These are phyloP conservation scores for Blastobotrys niveus DNA, from an alignment of 1,139 yeast genomes.

Conservation along the genomic window DNA sequence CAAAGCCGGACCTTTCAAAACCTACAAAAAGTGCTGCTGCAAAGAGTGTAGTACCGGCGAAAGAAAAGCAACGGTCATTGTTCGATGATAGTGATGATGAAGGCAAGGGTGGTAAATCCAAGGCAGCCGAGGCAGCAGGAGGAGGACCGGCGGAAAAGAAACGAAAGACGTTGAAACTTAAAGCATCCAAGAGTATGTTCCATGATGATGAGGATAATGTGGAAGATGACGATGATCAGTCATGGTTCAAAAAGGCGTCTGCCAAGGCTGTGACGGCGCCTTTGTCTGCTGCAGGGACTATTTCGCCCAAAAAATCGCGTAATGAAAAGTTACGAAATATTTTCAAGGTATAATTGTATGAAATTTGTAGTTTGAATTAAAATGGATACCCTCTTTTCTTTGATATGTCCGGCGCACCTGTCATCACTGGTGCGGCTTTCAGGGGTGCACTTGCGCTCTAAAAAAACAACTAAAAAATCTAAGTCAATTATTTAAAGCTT, in stretches of 20 bases:
- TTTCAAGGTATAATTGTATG: conserved; percentile 7
- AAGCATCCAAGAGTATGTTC: conserved; percentile 15
- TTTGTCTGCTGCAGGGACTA: conserved; percentile 12
- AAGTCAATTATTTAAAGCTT: conserved; percentile 20
- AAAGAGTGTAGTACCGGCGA: too few relatives aligned
- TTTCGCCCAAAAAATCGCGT: conserved; percentile 21
- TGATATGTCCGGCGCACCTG: too few relatives aligned
- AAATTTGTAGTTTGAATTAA: neutral
- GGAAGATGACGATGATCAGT: conserved; percentile 21
- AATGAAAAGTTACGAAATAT: conserved; percentile 3
- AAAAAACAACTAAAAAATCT: neutral
- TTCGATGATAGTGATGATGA: conserved; percentile 21
- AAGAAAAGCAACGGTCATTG: conserved; percentile 20
- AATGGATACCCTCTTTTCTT: too few relatives aligned
- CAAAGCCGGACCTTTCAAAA: neutral
- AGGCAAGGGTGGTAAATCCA: conserved; percentile 4
- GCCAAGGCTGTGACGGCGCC: neutral
- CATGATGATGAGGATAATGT: too few relatives aligned
- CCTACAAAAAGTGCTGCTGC: neutral
- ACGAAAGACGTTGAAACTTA: conserved; percentile 13
- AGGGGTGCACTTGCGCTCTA: too few relatives aligned
- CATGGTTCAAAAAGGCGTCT: conserved; percentile 22
- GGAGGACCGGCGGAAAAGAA: conserved; percentile 1
- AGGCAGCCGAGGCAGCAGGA: neutral
- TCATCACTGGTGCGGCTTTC: neutral